Evolutionary conservation across 1,139 yeast species (phyloP), one percentile per base, ranked within the genome.

Genomic region (Kodamaea alishanica): DNA sequence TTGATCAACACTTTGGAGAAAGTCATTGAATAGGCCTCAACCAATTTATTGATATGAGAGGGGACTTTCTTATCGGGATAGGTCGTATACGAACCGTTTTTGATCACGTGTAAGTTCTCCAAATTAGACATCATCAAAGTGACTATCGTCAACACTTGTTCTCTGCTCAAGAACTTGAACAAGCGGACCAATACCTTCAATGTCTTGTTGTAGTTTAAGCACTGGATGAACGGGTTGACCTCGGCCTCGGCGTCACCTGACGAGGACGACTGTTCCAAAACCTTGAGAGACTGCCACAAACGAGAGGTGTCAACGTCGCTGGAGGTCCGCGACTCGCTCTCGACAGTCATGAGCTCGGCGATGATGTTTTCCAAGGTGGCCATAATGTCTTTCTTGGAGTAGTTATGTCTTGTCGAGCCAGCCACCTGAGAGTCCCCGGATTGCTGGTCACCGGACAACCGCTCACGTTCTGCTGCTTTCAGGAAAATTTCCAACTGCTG

Each of bases 141-240:
- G 38, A 87, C 77, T 42, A 88, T 73, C 24, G 94, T 83, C 50
- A 87, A 70, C 47, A 87, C 80, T 57, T 88, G 95, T 53, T 85
- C 89, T 49, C 84, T 75, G 35, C 77, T 70, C 55, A 92, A 73
- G 58, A 89, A 88, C 56, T 89, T 84, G 72, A 89, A 88, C 45
- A 88, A 75, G 63, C 98, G 81, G 34, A 92, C 90, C 66, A 92
- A 81, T 32, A 89, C 75, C 61, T 88, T 90, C 68, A 88, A 81
- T 42, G 95, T 94, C 66, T 92, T 92, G 55, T 86, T 87, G 56
- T 84, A 87, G 32, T 86, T 79, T 51, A 92, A 72, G 60, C 89
- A 81, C 50, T 89, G 88, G 47, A 89, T 79, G 54, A 92, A 90
- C 30, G 96, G 95, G 54, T 86, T 87, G 29, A 81, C 70, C 44